These are phyloP conservation scores for Myriangium duriaei DNA, from an alignment of 2,329 filamentous ascomycete genomes.

Conservation along the genomic window DNA sequence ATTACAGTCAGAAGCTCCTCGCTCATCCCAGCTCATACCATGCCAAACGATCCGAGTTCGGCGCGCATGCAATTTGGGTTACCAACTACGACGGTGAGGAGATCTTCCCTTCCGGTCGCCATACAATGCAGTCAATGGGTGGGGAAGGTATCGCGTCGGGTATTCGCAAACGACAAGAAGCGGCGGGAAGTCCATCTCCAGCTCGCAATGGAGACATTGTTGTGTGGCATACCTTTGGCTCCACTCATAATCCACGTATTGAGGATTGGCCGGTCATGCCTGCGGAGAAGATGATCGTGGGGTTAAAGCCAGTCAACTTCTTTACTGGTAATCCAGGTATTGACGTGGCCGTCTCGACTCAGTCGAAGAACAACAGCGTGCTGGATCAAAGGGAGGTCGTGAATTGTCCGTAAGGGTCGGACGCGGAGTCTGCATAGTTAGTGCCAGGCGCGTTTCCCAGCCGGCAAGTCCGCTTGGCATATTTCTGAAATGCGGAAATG, in stretches of 20 bases:
- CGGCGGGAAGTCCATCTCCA: no score
- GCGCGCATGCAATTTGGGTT: slow-evolving; percentile 41
- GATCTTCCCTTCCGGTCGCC: slow-evolving; percentile 36
- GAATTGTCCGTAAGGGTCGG: no score
- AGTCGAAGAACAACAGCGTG: slow-evolving; percentile 20
- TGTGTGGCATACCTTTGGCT: slow-evolving; percentile 37
- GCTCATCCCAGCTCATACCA: slow-evolving; percentile 34
- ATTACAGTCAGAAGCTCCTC: slow-evolving; percentile 38
- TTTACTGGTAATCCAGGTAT: slow-evolving; percentile 41
- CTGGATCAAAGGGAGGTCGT: no score
- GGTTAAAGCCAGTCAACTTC: slow-evolving; percentile 41
- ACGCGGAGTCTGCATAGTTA: no score
- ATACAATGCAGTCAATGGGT: slow-evolving; percentile 32
- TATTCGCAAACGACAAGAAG: slow-evolving; percentile 30
- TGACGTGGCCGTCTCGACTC: slow-evolving; percentile 44
- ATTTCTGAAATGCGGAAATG: no score
- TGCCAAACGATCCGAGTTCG: slow-evolving; percentile 35
- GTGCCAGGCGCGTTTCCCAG: no score
- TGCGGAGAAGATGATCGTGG: slow-evolving; percentile 35
- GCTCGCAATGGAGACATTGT: slow-evolving; percentile 39
- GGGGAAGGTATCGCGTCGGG: slow-evolving; percentile 33
- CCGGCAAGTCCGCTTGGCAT: no score
- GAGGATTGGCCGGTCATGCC: slow-evolving; percentile 42
- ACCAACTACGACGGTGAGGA: slow-evolving; percentile 42
- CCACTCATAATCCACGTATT: slow-evolving; percentile 40